Conservation (phyloP, 306 rosid genomes). For the Pyrus bretschneideri region DNA sequence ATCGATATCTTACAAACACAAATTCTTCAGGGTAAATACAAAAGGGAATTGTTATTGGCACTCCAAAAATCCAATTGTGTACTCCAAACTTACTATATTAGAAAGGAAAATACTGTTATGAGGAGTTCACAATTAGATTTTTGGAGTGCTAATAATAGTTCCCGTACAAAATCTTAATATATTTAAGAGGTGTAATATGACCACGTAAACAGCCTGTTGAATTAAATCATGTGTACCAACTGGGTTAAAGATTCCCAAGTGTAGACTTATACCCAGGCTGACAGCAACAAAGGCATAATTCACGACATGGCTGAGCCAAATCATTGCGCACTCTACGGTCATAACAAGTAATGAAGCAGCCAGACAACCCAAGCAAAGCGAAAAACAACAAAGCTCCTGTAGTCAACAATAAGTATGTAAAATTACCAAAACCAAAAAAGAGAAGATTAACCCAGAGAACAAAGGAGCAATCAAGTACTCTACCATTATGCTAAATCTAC, state of each 20-base stretch:
- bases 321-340: conserved; percentile 95
- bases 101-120: too few relatives aligned
- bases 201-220: background rate
- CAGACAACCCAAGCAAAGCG: conserved; percentile 92
- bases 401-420: conserved; percentile 23
- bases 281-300: conserved; percentile 96
- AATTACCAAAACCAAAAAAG: conserved; percentile 6
- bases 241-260: conserved; percentile 1
- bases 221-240: conserved; percentile 3
- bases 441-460: background rate
- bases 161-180: background rate
- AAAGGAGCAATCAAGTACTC: background rate
- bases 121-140: too few relatives aligned
- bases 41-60: background rate
- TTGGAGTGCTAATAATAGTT: too few relatives aligned
- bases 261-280: conserved; percentile 79
- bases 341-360: conserved; percentile 97
- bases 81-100: too few relatives aligned
- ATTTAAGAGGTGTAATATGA: background rate
- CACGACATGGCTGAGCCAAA: conserved; percentile 99
- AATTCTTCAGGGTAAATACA: background rate
- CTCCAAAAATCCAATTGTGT: too few relatives aligned
- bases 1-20: background rate
- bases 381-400: conserved; percentile 93
- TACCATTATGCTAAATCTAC: background rate